A percentile compares a stretch with the other conserved stretches of the same genome.
phyloP scores from a whole-genome alignment of 495 filamentous ascomycete genomes.

The Penicillium bovifimosum region DNA sequence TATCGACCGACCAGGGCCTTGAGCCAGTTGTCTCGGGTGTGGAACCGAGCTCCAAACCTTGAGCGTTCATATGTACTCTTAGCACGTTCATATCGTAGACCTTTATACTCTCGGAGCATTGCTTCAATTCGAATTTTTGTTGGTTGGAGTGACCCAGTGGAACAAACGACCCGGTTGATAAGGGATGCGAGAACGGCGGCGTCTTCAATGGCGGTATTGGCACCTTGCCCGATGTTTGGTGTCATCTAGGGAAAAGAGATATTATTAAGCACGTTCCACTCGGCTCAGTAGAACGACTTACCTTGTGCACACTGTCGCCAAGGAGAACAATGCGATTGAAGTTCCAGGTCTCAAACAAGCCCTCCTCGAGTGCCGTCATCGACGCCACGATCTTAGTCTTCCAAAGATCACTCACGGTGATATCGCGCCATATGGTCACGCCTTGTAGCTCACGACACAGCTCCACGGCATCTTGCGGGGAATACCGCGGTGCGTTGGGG shows the following conservation, averaged over 20 bases:
- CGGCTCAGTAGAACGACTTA: too few relatives aligned
- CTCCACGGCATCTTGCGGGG: neutral
- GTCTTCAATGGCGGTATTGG: conserved; percentile 8
- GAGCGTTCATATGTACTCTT: neutral
- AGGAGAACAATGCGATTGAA: conserved; percentile 9
- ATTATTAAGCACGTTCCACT: too few relatives aligned
- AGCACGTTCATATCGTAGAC: neutral
- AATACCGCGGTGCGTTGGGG: neutral
- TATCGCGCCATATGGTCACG: neutral
- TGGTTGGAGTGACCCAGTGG: neutral
- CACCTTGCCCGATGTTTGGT: conserved; percentile 9
- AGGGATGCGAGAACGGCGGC: conserved; percentile 3
- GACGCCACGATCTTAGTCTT: conserved; percentile 12
- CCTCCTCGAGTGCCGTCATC: conserved; percentile 12
- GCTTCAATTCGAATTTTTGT: neutral
- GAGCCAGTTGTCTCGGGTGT: neutral
- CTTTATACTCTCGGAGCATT: neutral
- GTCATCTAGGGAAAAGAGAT: too few relatives aligned
- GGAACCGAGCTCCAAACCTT: neutral
- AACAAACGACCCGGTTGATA: neutral
- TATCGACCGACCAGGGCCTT: neutral
- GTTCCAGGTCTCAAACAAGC: conserved; percentile 5
- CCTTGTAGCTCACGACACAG: neutral
- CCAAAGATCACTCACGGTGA: neutral
- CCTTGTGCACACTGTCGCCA: conserved; percentile 15